phyloP scores from a whole-genome alignment of 257 asterid species.

The Penstemon barbatus region DNA sequence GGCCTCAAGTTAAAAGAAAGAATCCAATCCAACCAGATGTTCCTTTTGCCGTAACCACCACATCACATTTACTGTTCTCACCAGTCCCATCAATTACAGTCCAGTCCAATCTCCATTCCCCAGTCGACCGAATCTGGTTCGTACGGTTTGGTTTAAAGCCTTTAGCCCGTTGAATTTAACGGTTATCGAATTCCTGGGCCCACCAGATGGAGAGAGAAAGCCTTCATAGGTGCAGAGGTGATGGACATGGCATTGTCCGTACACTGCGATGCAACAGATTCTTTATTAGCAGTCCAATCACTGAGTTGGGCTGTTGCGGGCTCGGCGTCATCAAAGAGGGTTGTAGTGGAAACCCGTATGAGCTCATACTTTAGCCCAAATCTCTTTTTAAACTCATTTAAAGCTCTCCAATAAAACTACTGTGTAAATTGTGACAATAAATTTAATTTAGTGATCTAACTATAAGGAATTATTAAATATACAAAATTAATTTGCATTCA shows the following conservation, averaged over 20 bases:
- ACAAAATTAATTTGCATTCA: too few species aligned
- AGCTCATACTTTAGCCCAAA: too few species aligned
- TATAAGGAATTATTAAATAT: too few species aligned
- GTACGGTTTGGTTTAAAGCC: background rate
- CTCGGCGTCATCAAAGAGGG: too few species aligned
- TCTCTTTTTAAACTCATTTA: too few species aligned
- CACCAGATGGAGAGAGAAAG: too few species aligned
- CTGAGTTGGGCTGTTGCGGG: too few species aligned
- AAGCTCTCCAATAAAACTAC: too few species aligned
- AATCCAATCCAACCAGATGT: constrained; percentile 22
- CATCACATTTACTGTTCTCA: background rate
- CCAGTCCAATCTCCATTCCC: constrained; percentile 19
- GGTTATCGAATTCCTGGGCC: background rate
- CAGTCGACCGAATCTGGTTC: background rate
- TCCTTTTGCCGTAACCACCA: constrained; percentile 11
- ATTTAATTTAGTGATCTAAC: too few species aligned
- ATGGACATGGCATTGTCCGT: background rate
- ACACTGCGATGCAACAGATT: background rate
- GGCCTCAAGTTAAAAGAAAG: constrained; percentile 17
- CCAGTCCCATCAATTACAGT: constrained; percentile 15
- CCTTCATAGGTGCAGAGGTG: background rate
- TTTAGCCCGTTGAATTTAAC: constrained; percentile 1
- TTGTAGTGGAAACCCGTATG: too few species aligned
- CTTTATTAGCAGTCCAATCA: too few species aligned
- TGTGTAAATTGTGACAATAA: too few species aligned